A percentile compares a stretch with the other conserved stretches of the same genome.
Evolutionary conservation across 2,329 filamentous ascomycete species (phyloP).

Genomic region (Penicillium sp.): DNA sequence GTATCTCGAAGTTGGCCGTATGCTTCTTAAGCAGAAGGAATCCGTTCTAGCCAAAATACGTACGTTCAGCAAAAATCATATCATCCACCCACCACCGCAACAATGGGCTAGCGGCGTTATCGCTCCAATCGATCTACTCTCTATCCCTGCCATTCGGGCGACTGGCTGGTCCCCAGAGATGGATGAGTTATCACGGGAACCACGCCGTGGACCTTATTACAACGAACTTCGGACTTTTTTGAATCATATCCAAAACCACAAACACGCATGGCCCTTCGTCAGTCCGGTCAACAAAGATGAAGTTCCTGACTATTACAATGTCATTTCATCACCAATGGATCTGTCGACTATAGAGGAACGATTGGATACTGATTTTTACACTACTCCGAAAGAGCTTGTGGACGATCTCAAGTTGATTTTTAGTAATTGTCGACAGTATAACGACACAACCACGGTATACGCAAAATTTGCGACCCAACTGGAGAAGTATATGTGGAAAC

Average conservation of each 20-base stretch:
- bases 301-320: slow-evolving; percentile 96
- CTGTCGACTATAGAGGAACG: slow-evolving; percentile 92
- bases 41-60: slow-evolving; percentile 91
- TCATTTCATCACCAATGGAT: slow-evolving; percentile 97
- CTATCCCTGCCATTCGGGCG: too few relatives aligned
- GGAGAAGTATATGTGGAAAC: slow-evolving; percentile 91
- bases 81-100: slow-evolving; percentile 78
- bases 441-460: slow-evolving; percentile 91
- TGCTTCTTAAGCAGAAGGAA: slow-evolving; percentile 97
- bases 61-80: slow-evolving; percentile 81
- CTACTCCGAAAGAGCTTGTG: slow-evolving; percentile 86
- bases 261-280: slow-evolving; percentile 89
- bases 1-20: slow-evolving; percentile 86
- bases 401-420: slow-evolving; percentile 85
- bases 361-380: slow-evolving; percentile 72
- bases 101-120: slow-evolving; percentile 76
- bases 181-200: slow-evolving; percentile 90
- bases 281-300: slow-evolving; percentile 92
- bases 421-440: slow-evolving; percentile 92
- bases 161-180: slow-evolving; percentile 95
- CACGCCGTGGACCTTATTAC: slow-evolving; percentile 75
- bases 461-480: slow-evolving; percentile 91
- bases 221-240: slow-evolving; percentile 88
- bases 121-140: slow-evolving; percentile 75
- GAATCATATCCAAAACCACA: slow-evolving; percentile 92